A percentile compares a stretch with the other conserved stretches of the same genome.
Evolutionary conservation across 306 rosid genomes (phyloP).

Genomic region (Medicago arabica): DNA sequence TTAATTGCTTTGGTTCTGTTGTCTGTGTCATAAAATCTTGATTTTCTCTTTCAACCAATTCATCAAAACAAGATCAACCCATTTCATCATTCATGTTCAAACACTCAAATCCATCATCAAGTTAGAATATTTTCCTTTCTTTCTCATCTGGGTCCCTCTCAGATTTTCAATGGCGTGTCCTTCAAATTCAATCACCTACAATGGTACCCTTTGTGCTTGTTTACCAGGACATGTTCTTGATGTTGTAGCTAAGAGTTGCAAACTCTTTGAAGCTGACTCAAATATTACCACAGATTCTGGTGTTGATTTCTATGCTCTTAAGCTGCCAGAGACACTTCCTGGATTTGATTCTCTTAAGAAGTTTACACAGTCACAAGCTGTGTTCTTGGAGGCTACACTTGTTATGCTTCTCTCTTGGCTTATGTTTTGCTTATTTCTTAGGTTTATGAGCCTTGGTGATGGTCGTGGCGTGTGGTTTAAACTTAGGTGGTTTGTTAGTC

Average conservation of each 20-base stretch:
- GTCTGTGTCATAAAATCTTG: neutral
- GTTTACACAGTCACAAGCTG: conserved; percentile 95
- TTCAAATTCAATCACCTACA: conserved; percentile 62
- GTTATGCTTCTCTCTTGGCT: conserved; percentile 85
- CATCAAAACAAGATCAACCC: conserved; percentile 36
- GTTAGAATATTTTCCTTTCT: neutral
- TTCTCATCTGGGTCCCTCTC: conserved; percentile 30
- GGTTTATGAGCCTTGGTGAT: conserved; percentile 71
- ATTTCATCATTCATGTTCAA: conserved; percentile 1
- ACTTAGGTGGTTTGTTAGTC: conserved; percentile 85
- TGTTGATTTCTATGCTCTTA: conserved; percentile 55
- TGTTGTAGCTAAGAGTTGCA: conserved; percentile 48
- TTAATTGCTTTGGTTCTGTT: neutral
- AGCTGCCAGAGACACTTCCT: conserved; percentile 66
- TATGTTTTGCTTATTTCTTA: conserved; percentile 62
- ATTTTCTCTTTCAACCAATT: neutral
- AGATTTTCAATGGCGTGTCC: conserved; percentile 70
- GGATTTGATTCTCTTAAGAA: conserved; percentile 77
- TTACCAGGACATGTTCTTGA: conserved; percentile 67
- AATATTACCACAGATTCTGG: conserved; percentile 57
- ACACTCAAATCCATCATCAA: conserved; percentile 6
- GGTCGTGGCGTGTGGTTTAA: conserved; percentile 77
- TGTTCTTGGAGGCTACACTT: conserved; percentile 89
- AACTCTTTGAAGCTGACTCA: conserved; percentile 54
- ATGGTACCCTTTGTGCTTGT: conserved; percentile 76